Conservation (phyloP, 331 rosid genomes). For the Rosa hybrid region DNA sequence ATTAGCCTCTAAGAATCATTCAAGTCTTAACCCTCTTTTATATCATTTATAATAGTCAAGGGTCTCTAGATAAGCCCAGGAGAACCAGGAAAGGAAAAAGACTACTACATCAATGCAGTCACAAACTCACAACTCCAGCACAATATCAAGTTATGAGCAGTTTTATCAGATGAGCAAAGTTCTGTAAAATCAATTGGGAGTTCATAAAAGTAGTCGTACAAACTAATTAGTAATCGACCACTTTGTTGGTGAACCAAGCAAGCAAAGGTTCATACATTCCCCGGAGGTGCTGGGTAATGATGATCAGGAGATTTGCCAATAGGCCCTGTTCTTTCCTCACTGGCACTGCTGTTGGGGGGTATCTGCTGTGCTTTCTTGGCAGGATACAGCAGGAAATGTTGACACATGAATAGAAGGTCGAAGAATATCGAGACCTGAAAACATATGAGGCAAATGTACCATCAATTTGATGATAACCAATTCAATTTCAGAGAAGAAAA, state of each 20-base stretch:
- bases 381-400: constrained; percentile 67
- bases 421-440: constrained; percentile 66
- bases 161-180: not conserved
- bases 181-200: not conserved
- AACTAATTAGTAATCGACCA: not conserved
- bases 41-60: not conserved
- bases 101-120: not conserved
- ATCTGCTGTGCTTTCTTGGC: constrained; percentile 22
- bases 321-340: constrained; percentile 37
- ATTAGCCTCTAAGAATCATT: not conserved
- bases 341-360: constrained; percentile 25
- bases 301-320: constrained; percentile 42
- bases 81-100: not conserved
- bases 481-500: not conserved
- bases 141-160: not conserved
- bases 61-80: not conserved
- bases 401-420: constrained; percentile 69
- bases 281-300: constrained; percentile 22
- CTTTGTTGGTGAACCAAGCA: not conserved
- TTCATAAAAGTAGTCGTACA: not conserved
- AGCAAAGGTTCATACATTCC: constrained; percentile 15
- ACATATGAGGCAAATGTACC: not conserved
- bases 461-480: not conserved
- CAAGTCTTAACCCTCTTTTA: not conserved
- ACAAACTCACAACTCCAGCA: not conserved